Evolutionary conservation across 225 moss, liverwort and hornwort species (phyloP).

Genomic region (Thuidium tamariscinum): DNA sequence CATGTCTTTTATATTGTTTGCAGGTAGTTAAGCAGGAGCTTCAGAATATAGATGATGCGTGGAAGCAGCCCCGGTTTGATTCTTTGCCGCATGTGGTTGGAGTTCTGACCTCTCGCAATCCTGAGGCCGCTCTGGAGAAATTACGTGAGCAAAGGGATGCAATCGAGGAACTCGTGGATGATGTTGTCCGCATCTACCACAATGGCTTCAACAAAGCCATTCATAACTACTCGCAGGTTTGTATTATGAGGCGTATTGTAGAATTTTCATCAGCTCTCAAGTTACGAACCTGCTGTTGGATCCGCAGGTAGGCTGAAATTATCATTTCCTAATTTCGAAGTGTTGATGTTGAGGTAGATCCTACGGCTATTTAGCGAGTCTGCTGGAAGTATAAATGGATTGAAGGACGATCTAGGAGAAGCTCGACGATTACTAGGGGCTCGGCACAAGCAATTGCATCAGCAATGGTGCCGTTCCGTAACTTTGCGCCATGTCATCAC

Average conservation of each 20-base stretch:
- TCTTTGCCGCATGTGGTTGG: conserved; percentile 93
- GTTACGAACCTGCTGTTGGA: not conserved
- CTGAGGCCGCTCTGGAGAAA: conserved; percentile 71
- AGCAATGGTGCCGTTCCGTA: conserved; percentile 98
- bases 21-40: conserved; percentile 89
- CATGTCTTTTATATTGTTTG: not conserved
- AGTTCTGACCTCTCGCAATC: conserved; percentile 79
- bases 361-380: conserved; percentile 96
- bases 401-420: conserved; percentile 81
- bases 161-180: conserved; percentile 96
- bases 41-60: conserved; percentile 79
- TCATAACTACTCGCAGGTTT: conserved; percentile 62
- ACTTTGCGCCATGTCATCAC: conserved; percentile 98
- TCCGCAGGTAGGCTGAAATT: not conserved
- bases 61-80: conserved; percentile 98
- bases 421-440: conserved; percentile 78
- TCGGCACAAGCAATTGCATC: conserved; percentile 96
- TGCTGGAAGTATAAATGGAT: conserved; percentile 87
- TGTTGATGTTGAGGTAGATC: conserved; percentile 41
- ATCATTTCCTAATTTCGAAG: not conserved
- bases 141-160: conserved; percentile 86
- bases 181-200: conserved; percentile 93
- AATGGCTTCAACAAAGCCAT: conserved; percentile 96
- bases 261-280: not conserved
- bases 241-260: not conserved